Base-by-base conservation (phyloP, 805 yeast species). In the Kodamaea kaohsiungensis region DNA sequence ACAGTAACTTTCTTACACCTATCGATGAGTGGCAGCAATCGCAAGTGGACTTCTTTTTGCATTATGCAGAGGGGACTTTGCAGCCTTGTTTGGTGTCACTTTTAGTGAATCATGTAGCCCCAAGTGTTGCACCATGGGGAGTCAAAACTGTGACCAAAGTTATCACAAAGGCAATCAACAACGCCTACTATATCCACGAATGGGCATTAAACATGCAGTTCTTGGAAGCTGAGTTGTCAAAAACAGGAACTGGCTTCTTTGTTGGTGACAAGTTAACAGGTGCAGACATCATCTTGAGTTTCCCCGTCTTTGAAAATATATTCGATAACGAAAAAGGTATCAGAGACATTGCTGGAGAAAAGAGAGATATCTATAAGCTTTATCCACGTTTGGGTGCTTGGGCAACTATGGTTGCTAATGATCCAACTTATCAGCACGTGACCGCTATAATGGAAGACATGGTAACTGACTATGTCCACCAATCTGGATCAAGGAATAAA, bases 61-160 rank as follows among this genome's bases (percentile, higher is more conserved):
- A 82, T 61, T 83, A 79, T 59, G 65, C 80, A n/a, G 93, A 88
- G 66, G 88, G 85, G 0, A 77, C 88, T 18, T 64, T 87, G 15
- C 85, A 81, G 64, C 82, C 83, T 4, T 68, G 74, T 7, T 64
- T 81, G 51, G 71, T 75, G 33, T 57, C 72, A 3, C 61, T 71
- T 49, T 61, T 74, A 54, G 67, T 75, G 71, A 65, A 73, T 71
- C 65, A 74, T 2, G 68, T 68, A 22, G 80, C 79, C 5, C 78
- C 73, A 54, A 59, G 67, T 3, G 59, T 72, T 5, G 76, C 81
- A 0, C 86, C 87, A 3, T 71, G 78, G 59, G 80, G 84, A 10
- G 53, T 79, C 22, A 78, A 81, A 46, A 68, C 76, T 3, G 48
- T 85, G 7, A 74, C 81, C 2, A 66, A 71, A 16, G 55, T 68